phyloP scores from a whole-genome alignment of 129 eudicot genomes.

The Centella asiatica region DNA sequence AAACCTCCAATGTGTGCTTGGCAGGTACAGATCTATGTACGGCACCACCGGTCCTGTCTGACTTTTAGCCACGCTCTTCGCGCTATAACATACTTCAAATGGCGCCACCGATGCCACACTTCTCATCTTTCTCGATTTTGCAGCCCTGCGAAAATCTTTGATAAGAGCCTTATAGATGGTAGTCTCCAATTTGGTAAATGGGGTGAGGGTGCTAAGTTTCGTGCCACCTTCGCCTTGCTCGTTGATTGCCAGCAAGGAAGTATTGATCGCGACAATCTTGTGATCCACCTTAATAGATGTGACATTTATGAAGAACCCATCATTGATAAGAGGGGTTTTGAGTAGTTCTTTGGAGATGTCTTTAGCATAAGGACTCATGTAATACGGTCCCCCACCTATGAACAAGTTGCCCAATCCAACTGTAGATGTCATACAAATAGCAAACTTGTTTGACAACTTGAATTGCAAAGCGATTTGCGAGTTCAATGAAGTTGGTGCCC shows the following conservation, averaged over 20 bases:
- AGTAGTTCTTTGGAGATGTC: conserved; percentile 1
- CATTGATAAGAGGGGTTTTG: conserved; percentile 1
- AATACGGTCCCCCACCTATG: conserved; percentile 5
- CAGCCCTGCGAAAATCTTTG: conserved; percentile 19
- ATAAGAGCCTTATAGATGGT: conserved; percentile 19
- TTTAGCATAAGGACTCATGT: not conserved
- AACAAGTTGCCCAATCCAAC: not conserved
- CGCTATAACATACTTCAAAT: conserved; percentile 28
- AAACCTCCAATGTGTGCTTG: conserved; percentile 25
- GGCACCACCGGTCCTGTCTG: conserved; percentile 22
- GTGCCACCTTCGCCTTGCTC: conserved; percentile 36
- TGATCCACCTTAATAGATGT: conserved; percentile 23
- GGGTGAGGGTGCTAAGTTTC: conserved; percentile 23
- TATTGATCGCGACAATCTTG: conserved; percentile 12
- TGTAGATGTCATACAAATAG: not conserved
- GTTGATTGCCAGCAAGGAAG: conserved; percentile 24
- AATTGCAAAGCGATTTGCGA: not conserved
- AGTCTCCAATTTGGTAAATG: conserved; percentile 20
- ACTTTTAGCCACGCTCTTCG: conserved; percentile 5
- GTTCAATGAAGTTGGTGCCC: not conserved
- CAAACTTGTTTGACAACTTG: not conserved
- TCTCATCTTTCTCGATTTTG: conserved; percentile 1
- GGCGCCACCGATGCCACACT: conserved; percentile 26
- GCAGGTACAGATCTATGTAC: conserved; percentile 17
- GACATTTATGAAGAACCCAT: conserved; percentile 30